A percentile compares a stretch with the other conserved stretches of the same genome.
Conservation (phyloP, 2,329 filamentous ascomycete genomes). For the Neofusicoccum laricinum region DNA sequence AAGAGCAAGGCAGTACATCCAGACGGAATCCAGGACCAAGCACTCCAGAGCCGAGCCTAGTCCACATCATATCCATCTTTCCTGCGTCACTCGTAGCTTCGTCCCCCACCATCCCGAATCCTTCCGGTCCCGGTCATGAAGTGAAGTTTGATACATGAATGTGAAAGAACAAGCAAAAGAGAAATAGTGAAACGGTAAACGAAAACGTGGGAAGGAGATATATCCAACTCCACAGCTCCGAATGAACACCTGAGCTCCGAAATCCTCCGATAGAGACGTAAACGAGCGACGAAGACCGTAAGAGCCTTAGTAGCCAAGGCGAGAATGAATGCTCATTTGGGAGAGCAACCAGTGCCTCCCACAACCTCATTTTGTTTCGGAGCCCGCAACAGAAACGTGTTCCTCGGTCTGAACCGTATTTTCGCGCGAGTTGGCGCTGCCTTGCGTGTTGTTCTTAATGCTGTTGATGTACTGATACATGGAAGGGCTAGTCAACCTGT, state of each 20-base stretch:
- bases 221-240: conserved; percentile 16
- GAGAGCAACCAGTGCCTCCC: conserved; percentile 15
- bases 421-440: neutral
- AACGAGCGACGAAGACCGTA: conserved; percentile 10
- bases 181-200: neutral
- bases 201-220: neutral
- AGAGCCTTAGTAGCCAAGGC: neutral
- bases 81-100: conserved; percentile 10
- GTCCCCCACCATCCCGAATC: conserved; percentile 3
- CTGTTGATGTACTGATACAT: neutral
- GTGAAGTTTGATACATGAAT: conserved; percentile 14
- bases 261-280: conserved; percentile 8
- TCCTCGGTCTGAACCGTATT: neutral
- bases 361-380: neutral
- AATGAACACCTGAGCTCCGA: conserved; percentile 13
- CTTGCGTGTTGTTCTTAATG: neutral
- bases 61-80: conserved; percentile 8
- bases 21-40: conserved; percentile 3
- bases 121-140: conserved; percentile 5
- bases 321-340: neutral
- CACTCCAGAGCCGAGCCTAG: neutral
- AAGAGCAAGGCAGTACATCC: conserved; percentile 6
- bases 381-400: neutral
- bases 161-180: neutral
- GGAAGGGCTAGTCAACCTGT: neutral